Evolutionary conservation across 2,329 filamentous ascomycete genomes (phyloP).

Genomic region (Cyclaneusma minus): DNA sequence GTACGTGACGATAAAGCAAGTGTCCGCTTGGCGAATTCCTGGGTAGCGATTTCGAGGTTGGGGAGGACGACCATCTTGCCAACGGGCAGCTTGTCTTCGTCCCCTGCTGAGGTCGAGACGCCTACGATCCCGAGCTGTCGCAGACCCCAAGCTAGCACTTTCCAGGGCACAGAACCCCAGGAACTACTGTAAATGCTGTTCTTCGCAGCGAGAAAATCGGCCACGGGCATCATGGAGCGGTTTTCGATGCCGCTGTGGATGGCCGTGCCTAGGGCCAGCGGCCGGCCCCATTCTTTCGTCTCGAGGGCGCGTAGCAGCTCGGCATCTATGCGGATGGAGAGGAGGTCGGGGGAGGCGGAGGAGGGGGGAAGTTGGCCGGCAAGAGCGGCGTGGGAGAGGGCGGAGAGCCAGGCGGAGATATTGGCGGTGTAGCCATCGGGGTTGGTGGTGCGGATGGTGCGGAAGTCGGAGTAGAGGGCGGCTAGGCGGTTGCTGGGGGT

Average conservation of each 20-base stretch:
- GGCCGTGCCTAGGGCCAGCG: constrained; percentile 65
- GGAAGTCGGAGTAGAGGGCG: constrained; percentile 81
- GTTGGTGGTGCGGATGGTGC: constrained; percentile 57
- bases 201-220: constrained; percentile 47
- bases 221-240: constrained; percentile 53
- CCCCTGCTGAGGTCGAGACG: constrained; percentile 22
- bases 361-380: constrained; percentile 33
- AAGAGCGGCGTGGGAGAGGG: constrained; percentile 51
- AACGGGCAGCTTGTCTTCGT: constrained; percentile 38
- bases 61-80: constrained; percentile 51
- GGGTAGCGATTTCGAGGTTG: constrained; percentile 44
- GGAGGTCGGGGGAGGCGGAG: constrained; percentile 28
- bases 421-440: constrained; percentile 78
- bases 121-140: constrained; percentile 50
- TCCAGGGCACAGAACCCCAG: constrained; percentile 42
- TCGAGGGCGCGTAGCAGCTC: constrained; percentile 57
- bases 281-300: constrained; percentile 63
- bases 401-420: constrained; percentile 61
- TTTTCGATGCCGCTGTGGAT: constrained; percentile 57
- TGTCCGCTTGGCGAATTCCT: constrained; percentile 31
- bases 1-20: constrained; percentile 32
- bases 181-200: constrained; percentile 66
- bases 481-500: constrained; percentile 56
- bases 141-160: constrained; percentile 60
- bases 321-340: constrained; percentile 40